A percentile compares a stretch with the other conserved stretches of the same genome.
These are phyloP conservation scores for Syncephalastrum contaminatum DNA, from an alignment of 371 early-diverging fungal genomes.

Conservation along the genomic window DNA sequence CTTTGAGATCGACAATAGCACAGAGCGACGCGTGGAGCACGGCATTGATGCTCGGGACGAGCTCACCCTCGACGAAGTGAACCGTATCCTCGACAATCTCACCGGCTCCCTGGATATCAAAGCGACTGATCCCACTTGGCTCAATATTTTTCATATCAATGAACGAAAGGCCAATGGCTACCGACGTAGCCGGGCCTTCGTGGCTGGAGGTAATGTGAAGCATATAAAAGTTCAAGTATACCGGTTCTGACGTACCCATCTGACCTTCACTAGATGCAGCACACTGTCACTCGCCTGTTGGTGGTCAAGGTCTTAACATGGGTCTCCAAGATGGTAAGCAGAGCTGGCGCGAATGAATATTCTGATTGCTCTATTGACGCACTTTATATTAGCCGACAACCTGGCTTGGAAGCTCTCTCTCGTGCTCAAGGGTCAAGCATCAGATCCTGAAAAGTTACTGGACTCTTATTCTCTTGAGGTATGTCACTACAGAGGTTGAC, in stretches of 20 bases:
- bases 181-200: constrained; percentile 26
- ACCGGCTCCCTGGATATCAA: neutral
- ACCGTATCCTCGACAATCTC: neutral
- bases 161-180: constrained; percentile 39
- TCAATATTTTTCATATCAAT: constrained; percentile 29
- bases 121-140: constrained; percentile 11
- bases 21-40: neutral
- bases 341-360: neutral
- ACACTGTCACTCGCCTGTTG: constrained; percentile 41
- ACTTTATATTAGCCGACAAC: constrained; percentile 30
- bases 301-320: constrained; percentile 38
- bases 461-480: constrained; percentile 37
- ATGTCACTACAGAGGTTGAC: neutral
- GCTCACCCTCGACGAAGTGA: constrained; percentile 7
- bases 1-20: constrained; percentile 3
- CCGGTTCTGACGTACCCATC: neutral
- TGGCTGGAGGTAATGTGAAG: constrained; percentile 30
- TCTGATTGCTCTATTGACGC: neutral
- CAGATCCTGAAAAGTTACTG: constrained; percentile 31
- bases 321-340: constrained; percentile 39
- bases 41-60: constrained; percentile 1
- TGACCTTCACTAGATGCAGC: constrained; percentile 25
- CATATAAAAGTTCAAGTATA: neutral
- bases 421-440: constrained; percentile 23
- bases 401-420: constrained; percentile 46